phyloP scores from a whole-genome alignment of 345 rosid species.

The Populus pruinosa region DNA sequence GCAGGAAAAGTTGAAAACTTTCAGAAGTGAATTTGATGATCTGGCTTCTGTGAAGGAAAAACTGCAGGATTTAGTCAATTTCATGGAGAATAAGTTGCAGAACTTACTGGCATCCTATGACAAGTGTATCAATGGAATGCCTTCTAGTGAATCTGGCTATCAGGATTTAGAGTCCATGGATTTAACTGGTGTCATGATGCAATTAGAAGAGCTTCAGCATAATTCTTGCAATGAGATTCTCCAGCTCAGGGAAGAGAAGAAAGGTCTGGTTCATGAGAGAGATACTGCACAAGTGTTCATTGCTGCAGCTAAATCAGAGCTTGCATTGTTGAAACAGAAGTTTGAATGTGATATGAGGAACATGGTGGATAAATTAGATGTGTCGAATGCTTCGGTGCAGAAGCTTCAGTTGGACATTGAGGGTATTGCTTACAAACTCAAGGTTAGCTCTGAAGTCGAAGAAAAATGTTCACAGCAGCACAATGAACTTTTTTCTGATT shows the following conservation, averaged over 20 bases:
- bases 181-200: constrained; percentile 30
- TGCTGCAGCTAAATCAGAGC: constrained; percentile 48
- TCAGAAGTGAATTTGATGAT: constrained; percentile 44
- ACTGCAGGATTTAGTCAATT: constrained; percentile 40
- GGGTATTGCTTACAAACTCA: constrained; percentile 46
- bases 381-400: constrained; percentile 42
- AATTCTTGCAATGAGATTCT: constrained; percentile 44
- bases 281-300: constrained; percentile 41
- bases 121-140: constrained; percentile 36
- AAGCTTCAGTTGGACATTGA: constrained; percentile 68
- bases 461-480: constrained; percentile 44
- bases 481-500: constrained; percentile 48
- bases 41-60: constrained; percentile 42
- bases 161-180: constrained; percentile 44
- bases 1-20: constrained; percentile 50
- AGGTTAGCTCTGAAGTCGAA: constrained; percentile 51
- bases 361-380: constrained; percentile 45
- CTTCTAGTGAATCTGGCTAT: constrained; percentile 28
- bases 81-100: constrained; percentile 45
- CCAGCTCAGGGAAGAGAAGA: constrained; percentile 55
- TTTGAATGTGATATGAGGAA: constrained; percentile 42
- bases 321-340: constrained; percentile 49
- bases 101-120: constrained; percentile 39
- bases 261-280: constrained; percentile 46
- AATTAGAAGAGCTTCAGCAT: constrained; percentile 53